A percentile compares a stretch with the other conserved stretches of the same genome.
Conservation (phyloP, 768 basidiomycete genomes). For the Tricholoma sp. region DNA sequence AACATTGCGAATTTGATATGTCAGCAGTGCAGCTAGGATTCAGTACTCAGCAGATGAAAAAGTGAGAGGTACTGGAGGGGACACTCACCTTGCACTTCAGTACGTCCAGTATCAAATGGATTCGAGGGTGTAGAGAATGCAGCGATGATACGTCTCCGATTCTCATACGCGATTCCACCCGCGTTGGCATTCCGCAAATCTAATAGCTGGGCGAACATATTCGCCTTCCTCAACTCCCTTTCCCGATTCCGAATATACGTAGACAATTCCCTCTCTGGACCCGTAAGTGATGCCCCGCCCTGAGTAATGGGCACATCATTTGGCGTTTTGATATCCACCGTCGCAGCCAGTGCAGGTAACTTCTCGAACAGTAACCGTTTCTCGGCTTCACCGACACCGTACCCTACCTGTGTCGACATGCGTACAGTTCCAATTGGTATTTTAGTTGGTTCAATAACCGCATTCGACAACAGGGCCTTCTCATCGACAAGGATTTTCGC, state of each 20-base stretch:
- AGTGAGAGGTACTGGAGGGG: too few relatives aligned
- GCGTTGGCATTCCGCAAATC: constrained; percentile 89
- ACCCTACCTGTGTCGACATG: constrained; percentile 53
- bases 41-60: neutral
- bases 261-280: too few relatives aligned
- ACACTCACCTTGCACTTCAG: constrained; percentile 82
- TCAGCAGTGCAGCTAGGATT: constrained; percentile 74
- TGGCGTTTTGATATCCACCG: constrained; percentile 10
- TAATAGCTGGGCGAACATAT: constrained; percentile 59
- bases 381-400: constrained; percentile 58
- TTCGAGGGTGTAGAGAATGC: constrained; percentile 72
- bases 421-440: constrained; percentile 33
- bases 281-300: too few relatives aligned
- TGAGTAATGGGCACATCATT: too few relatives aligned
- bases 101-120: constrained; percentile 71
- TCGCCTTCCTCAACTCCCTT: constrained; percentile 42
- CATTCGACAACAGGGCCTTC: constrained; percentile 32
- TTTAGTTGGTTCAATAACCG: constrained; percentile 19
- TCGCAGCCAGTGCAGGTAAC: constrained; percentile 52
- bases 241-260: constrained; percentile 15
- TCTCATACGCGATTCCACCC: constrained; percentile 81
- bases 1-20: constrained; percentile 78
- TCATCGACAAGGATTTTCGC: constrained; percentile 57
- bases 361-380: constrained; percentile 62
- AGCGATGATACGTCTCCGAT: constrained; percentile 69